Base-by-base conservation (phyloP, 305 asterid genomes). In the Plantago rigida region DNA sequence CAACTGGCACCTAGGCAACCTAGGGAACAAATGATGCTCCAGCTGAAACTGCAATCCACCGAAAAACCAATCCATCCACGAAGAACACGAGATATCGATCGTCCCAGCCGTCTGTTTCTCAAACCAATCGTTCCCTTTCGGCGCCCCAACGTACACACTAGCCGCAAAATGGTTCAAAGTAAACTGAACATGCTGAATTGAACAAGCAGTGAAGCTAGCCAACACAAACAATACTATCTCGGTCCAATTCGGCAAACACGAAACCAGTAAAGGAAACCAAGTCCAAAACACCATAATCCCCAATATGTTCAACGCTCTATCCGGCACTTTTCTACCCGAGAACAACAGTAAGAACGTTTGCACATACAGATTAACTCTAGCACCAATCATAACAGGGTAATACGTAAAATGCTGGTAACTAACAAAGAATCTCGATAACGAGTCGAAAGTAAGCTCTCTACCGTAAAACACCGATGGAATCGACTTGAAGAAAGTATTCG, bases 1-100 rank as follows among this genome's bases (percentile, higher is more conserved):
- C 60, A 86, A 48, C 12, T 82, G 84, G 67, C 87, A 79, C 69
- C 93, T 75, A 6, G 95, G 95, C 77, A 86, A 47, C 74, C 93
- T 80, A 6, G 95, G 95, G 36, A 86, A 86, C 74, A 86, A 69
- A 58, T 86, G 94, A 34, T 86, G 93, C 26, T 84, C 95, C 0
- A 81, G 72, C 77, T 86, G 95, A 51, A 84, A 86, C 15, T 86
- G 95, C 34, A 86, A 56, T 17, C 95, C 95, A 1, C 95, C 95
- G 24, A 71, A 81, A 70, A 86, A 86, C 95, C 95, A 86, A 68
- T 86, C 95, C 95, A 86, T 86, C 70, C 71, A 65, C 11, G 87
- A 51, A 1, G 83, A 70, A 48, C 95, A 86, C 0, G 84, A 13
- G 46, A 86, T 86, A 39, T 84, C 82, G 0, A 86, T 78, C 0